A percentile compares a stretch with the other conserved stretches of the same genome.
These are phyloP conservation scores for Lepidium africanum DNA, from an alignment of 345 rosid species.

Conservation along the genomic window DNA sequence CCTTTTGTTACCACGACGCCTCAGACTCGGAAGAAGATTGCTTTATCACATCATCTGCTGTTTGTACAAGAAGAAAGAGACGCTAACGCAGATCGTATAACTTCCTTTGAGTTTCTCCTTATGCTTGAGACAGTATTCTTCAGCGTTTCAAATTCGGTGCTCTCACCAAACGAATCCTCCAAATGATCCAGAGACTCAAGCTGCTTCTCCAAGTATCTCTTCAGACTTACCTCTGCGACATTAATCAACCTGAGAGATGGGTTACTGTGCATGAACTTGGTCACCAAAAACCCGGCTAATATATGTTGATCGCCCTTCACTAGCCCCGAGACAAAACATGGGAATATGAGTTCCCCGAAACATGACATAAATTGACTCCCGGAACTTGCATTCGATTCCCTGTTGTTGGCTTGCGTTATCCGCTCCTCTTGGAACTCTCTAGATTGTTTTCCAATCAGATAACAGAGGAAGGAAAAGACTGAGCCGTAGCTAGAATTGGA, in stretches of 20 bases:
- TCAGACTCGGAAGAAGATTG: neutral
- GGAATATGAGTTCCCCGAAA: slow-evolving; percentile 59
- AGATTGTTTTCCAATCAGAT: slow-evolving; percentile 55
- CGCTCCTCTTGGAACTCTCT: slow-evolving; percentile 57
- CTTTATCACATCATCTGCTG: slow-evolving; percentile 6
- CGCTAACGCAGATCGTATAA: slow-evolving; percentile 46
- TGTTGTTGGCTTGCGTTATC: slow-evolving; percentile 19
- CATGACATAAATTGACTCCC: slow-evolving; percentile 20
- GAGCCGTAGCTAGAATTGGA: slow-evolving; percentile 37
- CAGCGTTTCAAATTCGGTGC: slow-evolving; percentile 24
- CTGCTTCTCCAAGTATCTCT: slow-evolving; percentile 55
- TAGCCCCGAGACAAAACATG: slow-evolving; percentile 60
- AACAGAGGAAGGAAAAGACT: slow-evolving; percentile 64
- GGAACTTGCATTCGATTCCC: slow-evolving; percentile 13
- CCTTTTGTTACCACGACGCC: neutral
- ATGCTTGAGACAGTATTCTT: slow-evolving; percentile 42
- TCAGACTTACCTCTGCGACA: slow-evolving; percentile 58
- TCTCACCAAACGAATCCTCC: slow-evolving; percentile 26
- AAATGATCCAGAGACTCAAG: slow-evolving; percentile 29
- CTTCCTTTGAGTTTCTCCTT: slow-evolving; percentile 35
- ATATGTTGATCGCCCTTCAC: slow-evolving; percentile 62
- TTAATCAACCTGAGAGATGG: slow-evolving; percentile 58
- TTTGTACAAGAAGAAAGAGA: slow-evolving; percentile 32
- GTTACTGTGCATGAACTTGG: slow-evolving; percentile 77
- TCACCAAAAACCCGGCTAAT: slow-evolving; percentile 68